Base-by-base conservation (phyloP, 768 basidiomycete genomes). In the Hericium coralloides region DNA sequence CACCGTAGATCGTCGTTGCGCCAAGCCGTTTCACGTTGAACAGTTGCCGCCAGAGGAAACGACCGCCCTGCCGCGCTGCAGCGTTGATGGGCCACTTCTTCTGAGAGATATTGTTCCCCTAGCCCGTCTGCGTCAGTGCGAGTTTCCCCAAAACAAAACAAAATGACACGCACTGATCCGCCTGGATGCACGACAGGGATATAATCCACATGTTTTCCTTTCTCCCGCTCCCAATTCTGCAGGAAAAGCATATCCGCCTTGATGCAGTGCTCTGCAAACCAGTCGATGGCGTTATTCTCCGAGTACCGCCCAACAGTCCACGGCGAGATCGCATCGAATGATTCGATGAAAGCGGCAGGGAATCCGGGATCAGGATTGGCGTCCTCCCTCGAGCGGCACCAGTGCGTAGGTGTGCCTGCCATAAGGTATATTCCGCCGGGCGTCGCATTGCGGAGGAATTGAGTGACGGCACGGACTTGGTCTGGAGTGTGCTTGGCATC, bases 151-250 rank as follows among this genome's bases (percentile, higher is more conserved):
- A 52, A 15, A n/a, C 20, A 12, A n/a, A 20, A 15, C 38, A 38
- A 7, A 3, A 12, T 7, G 54, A 20, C 7, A 78, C 88, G 63
- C 58, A 91, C 90, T 58, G 89, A 91, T 52, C 86, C 85, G 9
- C 90, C 90, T 45, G 90, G 90, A 56, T 87, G 77, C 4, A 92
- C 80, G 9, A 91, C 87, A 2, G 91, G 91, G n/a, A 92, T 78
- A 66, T 91, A 92, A 67, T 89, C 87, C 20, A 90, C 75, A 65
- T 78, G 84, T 63, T 76, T 76, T 25, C 71, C 70, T 26, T 53
- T 58, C 12, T 55, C 59, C 18, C 52, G 51, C 12, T 60, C 49
- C 47, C 78, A 73, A 55, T 70, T 70, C 63, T 70, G 78, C 47
- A 93, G 73, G 25, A 83, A 68, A 41, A 83, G 81, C 2, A 82